Evolutionary conservation across 1,284 basidiomycete genomes (phyloP).

Genomic region (Apiotrichum veenhuisii): DNA sequence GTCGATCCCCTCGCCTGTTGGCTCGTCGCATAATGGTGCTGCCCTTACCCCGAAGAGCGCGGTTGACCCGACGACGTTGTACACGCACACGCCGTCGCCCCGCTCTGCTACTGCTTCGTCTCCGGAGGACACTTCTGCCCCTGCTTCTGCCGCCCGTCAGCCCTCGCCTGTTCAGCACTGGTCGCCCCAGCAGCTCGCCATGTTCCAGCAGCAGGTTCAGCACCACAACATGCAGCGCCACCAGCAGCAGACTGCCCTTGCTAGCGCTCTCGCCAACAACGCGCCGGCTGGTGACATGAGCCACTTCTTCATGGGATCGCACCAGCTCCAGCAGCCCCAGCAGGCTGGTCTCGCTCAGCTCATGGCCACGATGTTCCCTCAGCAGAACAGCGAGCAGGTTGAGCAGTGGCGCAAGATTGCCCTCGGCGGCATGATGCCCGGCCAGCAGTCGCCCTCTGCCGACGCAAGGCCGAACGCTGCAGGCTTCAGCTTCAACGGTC

Average conservation of each 20-base stretch:
- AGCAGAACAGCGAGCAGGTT: conserved; percentile 18
- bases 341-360: conserved; percentile 27
- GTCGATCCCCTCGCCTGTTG: conserved; percentile 24
- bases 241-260: conserved; percentile 16
- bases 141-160: background rate
- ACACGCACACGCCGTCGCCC: conserved; percentile 32
- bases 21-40: conserved; percentile 13
- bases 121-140: conserved; percentile 2
- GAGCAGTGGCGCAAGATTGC: conserved; percentile 26
- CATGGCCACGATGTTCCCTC: conserved; percentile 33
- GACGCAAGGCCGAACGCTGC: background rate
- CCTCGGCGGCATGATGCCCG: conserved; percentile 6
- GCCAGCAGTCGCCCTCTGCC: background rate
- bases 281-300: conserved; percentile 10
- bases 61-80: conserved; percentile 13
- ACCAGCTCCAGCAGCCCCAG: conserved; percentile 10
- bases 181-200: conserved; percentile 27
- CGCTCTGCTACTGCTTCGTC: conserved; percentile 22
- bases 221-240: conserved; percentile 19
- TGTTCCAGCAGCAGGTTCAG: conserved; percentile 32
- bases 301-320: conserved; percentile 18
- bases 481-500: background rate
- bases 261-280: conserved; percentile 1
- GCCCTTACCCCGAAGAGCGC: conserved; percentile 32
- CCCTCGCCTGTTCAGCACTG: conserved; percentile 15